Percentiles rank a stretch among this genome's conserved stretches.
These are phyloP conservation scores for Nigrospora oryzae DNA, from an alignment of 2,329 filamentous ascomycete species.

Conservation along the genomic window DNA sequence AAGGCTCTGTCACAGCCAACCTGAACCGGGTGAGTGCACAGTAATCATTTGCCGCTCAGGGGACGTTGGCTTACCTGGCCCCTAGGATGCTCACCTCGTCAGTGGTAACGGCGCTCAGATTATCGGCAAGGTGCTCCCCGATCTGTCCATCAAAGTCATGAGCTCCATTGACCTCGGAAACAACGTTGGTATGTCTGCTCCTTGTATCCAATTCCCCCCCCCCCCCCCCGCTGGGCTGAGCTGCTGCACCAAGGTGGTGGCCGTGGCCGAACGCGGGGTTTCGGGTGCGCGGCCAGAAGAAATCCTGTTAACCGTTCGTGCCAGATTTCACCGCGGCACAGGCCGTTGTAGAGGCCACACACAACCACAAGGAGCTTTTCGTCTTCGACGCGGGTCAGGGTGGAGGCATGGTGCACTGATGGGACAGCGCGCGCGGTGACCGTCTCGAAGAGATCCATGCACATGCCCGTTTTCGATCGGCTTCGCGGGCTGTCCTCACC, in stretches of 20 bases:
- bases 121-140: slow-evolving; percentile 71
- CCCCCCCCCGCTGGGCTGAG: neutral
- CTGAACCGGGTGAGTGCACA: slow-evolving; percentile 57
- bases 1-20: slow-evolving; percentile 65
- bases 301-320: no score
- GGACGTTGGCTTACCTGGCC: neutral
- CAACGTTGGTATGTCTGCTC: slow-evolving; percentile 51
- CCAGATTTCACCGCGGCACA: slow-evolving; percentile 69
- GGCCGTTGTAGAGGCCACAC: slow-evolving; percentile 77
- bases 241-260: neutral
- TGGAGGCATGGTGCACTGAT: slow-evolving; percentile 19
- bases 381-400: slow-evolving; percentile 41
- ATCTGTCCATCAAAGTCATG: slow-evolving; percentile 64
- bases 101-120: slow-evolving; percentile 66
- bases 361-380: slow-evolving; percentile 75
- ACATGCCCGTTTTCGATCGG: neutral
- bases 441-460: neutral
- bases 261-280: no score
- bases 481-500: neutral
- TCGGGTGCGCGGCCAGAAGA: no score
- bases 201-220: neutral
- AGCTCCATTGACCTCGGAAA: slow-evolving; percentile 61
- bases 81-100: slow-evolving; percentile 61
- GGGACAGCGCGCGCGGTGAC: slow-evolving; percentile 7
- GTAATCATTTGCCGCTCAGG: no score